Percentiles rank a stretch among this genome's conserved stretches.
These are phyloP conservation scores for Hyparrhenia diplandra DNA, from an alignment of 176 grass and related monocot species.

Conservation along the genomic window DNA sequence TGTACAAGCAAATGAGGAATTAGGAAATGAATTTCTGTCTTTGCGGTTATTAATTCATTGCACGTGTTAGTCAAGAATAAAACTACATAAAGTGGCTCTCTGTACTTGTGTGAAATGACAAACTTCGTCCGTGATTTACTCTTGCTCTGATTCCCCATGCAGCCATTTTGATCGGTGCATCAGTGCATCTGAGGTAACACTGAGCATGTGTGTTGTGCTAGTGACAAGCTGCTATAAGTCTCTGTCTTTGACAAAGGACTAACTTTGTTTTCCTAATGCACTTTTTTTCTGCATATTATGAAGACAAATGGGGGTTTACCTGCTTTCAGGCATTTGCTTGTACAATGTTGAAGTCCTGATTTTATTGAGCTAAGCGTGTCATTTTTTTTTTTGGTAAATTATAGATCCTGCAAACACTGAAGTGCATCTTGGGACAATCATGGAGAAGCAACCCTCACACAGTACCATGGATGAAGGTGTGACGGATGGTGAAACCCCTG, in stretches of 20 bases:
- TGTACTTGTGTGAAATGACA: background rate
- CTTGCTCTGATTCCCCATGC: background rate
- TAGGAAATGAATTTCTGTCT: background rate
- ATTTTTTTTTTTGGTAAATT: background rate
- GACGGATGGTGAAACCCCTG: constrained; percentile 4
- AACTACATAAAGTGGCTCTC: background rate
- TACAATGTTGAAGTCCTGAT: background rate
- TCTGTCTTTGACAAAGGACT: background rate
- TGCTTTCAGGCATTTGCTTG: background rate
- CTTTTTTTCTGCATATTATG: background rate
- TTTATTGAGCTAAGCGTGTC: no score
- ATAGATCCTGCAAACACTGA: background rate
- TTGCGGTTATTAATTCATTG: background rate
- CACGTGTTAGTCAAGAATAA: background rate
- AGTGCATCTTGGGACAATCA: constrained; percentile 31
- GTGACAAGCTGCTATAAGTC: background rate
- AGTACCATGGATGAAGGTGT: constrained; percentile 18
- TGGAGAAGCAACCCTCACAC: constrained; percentile 39
- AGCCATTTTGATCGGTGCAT: background rate
- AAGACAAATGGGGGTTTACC: background rate
- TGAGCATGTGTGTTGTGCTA: background rate
- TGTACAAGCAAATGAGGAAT: no score
- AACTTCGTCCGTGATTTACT: background rate
- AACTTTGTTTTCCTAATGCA: background rate
- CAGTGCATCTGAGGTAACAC: background rate